Conservation (phyloP, 78 protist genomes). For the Kipferlia bialata region DNA sequence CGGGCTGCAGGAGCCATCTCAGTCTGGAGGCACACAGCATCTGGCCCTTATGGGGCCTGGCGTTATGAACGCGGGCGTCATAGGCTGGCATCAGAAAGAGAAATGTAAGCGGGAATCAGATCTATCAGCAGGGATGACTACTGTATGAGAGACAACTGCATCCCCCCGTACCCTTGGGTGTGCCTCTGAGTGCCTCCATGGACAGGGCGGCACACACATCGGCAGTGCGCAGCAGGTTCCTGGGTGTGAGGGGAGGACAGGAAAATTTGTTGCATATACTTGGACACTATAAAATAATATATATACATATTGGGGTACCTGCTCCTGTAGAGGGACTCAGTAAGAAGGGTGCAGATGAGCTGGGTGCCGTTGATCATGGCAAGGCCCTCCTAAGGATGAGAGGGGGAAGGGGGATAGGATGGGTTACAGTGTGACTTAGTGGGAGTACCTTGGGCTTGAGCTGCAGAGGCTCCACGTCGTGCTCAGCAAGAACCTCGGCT, state of each 20-base stretch:
- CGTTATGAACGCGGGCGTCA: slow-evolving; percentile 48
- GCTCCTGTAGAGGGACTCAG: slow-evolving; percentile 34
- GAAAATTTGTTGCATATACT: no score
- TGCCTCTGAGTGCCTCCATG: slow-evolving; percentile 61
- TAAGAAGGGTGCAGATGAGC: slow-evolving; percentile 52
- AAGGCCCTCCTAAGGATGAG: slow-evolving; percentile 69
- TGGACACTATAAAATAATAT: no score
- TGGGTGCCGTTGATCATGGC: slow-evolving; percentile 81
- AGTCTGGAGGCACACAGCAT: slow-evolving; percentile 31
- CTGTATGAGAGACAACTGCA: no score
- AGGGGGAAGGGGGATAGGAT: no score
- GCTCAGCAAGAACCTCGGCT: neutral
- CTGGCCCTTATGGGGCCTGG: slow-evolving; percentile 65
- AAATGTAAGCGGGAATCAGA: neutral
- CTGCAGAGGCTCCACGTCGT: neutral
- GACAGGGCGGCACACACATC: slow-evolving; percentile 58
- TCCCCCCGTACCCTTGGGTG: no score
- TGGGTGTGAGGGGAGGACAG: no score
- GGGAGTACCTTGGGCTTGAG: neutral
- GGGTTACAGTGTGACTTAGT: no score
- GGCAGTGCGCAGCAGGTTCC: slow-evolving; percentile 18
- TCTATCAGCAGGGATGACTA: slow-evolving; percentile 22
- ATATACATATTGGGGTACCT: no score
- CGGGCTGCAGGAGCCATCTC: slow-evolving; percentile 9
- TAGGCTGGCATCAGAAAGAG: slow-evolving; percentile 2